phyloP scores from a whole-genome alignment of 2,329 filamentous ascomycete species.

The Ceratocystis cubensis region DNA sequence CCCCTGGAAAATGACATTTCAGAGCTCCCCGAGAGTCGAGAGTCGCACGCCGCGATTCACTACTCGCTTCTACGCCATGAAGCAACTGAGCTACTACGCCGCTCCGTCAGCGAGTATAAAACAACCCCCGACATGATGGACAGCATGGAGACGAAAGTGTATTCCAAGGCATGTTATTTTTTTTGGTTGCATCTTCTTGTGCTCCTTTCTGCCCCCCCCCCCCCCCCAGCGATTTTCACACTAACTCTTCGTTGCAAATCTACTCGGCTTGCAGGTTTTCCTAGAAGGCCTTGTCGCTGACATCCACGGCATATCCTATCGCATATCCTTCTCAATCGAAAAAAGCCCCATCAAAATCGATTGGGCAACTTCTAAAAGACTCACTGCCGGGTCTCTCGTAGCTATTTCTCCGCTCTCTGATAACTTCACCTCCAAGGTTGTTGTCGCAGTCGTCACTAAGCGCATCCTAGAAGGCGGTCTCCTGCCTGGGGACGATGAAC shows the following conservation, averaged over 20 bases:
- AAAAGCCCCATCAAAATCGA: constrained; percentile 53
- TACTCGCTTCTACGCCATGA: constrained; percentile 69
- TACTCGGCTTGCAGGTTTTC: constrained; percentile 40
- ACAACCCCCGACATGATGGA: constrained; percentile 45
- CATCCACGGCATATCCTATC: constrained; percentile 48
- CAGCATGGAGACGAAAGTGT: constrained; percentile 46
- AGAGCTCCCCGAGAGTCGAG: constrained; percentile 46
- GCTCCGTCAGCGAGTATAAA: constrained; percentile 48
- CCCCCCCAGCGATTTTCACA: background rate
- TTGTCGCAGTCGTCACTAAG: constrained; percentile 60
- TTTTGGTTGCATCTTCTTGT: background rate
- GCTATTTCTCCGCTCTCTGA: constrained; percentile 43
- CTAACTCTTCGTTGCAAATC: background rate
- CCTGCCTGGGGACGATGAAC: constrained; percentile 35
- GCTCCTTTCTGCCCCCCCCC: background rate
- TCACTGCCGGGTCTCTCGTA: constrained; percentile 42
- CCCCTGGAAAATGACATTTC: constrained; percentile 42
- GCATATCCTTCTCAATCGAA: constrained; percentile 57
- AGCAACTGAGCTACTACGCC: constrained; percentile 53
- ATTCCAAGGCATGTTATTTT: constrained; percentile 51
- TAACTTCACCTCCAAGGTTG: constrained; percentile 50
- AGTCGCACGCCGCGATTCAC: constrained; percentile 57
- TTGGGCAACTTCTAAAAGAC: constrained; percentile 45
- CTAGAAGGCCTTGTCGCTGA: constrained; percentile 54
- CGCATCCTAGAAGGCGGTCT: constrained; percentile 49